Percentiles rank a stretch among this genome's conserved stretches.
Conservation (phyloP, 2,329 filamentous ascomycete genomes). For the Aspergillus sp. region DNA sequence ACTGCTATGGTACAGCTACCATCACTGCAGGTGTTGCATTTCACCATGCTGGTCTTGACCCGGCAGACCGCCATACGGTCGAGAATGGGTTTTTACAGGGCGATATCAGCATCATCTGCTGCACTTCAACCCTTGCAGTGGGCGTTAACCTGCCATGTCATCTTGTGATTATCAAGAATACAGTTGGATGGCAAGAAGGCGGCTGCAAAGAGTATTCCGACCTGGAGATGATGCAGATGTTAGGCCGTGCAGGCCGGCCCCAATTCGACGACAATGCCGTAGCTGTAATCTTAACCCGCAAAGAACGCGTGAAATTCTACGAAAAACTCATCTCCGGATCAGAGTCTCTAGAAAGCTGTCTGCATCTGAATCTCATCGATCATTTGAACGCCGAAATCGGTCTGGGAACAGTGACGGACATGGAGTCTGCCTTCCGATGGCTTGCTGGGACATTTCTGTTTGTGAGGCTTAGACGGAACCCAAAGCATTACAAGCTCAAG, state of each 20-base stretch:
- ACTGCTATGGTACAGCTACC: conserved; percentile 28
- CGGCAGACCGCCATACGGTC: conserved; percentile 55
- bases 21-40: conserved; percentile 61
- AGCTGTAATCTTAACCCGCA: conserved; percentile 70
- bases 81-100: conserved; percentile 62
- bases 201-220: conserved; percentile 65
- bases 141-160: conserved; percentile 79
- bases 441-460: conserved; percentile 69
- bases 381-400: conserved; percentile 79
- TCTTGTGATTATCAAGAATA: conserved; percentile 75
- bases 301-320: conserved; percentile 57
- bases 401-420: conserved; percentile 60
- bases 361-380: conserved; percentile 72
- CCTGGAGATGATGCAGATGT: conserved; percentile 84
- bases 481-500: conserved; percentile 59
- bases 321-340: conserved; percentile 65
- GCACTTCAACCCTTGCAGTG: conserved; percentile 75
- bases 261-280: conserved; percentile 71
- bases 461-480: conserved; percentile 64
- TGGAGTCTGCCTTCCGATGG: conserved; percentile 62
- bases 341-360: conserved; percentile 65
- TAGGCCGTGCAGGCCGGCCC: conserved; percentile 72
- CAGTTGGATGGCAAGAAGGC: conserved; percentile 55
- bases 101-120: conserved; percentile 73
- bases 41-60: conserved; percentile 69